A percentile compares a stretch with the other conserved stretches of the same genome.
Conservation (phyloP, 106 monocot genomes). For the Allium sativum region DNA sequence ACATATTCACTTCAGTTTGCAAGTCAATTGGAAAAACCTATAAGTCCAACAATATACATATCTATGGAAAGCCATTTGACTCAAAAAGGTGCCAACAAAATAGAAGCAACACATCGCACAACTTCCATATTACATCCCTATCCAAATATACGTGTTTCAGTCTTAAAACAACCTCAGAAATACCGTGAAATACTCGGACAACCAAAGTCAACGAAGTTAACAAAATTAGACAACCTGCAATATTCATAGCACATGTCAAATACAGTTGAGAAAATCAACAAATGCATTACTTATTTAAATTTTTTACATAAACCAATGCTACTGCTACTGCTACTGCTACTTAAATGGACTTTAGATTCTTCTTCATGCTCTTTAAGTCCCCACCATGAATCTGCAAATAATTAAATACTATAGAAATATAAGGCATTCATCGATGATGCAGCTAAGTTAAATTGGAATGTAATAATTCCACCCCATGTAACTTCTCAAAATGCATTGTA, state of each 20-base stretch:
- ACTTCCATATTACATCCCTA: no score
- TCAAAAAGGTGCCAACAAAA: no score
- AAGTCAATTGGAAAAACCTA: no score
- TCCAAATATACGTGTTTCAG: no score
- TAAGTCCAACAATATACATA: no score
- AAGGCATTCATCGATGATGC: neutral
- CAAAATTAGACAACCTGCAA: conserved; percentile 8
- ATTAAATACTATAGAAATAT: neutral
- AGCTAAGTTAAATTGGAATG: neutral
- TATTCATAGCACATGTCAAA: neutral
- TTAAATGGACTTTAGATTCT: conserved; percentile 1
- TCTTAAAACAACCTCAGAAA: no score
- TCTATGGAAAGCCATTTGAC: no score
- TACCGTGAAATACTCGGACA: no score
- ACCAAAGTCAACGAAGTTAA: neutral
- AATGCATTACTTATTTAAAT: neutral
- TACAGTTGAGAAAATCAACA: neutral
- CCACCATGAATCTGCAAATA: conserved; percentile 1
- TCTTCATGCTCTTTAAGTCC: neutral
- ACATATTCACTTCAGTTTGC: no score
- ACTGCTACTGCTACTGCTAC: neutral
- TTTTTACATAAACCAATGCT: neutral
- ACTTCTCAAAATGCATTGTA: conserved; percentile 11
- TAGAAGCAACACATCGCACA: no score
- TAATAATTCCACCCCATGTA: conserved; percentile 42